A percentile compares a stretch with the other conserved stretches of the same genome.
Conservation (phyloP, 164 flowering plant genomes). For the Vitis riparia region DNA sequence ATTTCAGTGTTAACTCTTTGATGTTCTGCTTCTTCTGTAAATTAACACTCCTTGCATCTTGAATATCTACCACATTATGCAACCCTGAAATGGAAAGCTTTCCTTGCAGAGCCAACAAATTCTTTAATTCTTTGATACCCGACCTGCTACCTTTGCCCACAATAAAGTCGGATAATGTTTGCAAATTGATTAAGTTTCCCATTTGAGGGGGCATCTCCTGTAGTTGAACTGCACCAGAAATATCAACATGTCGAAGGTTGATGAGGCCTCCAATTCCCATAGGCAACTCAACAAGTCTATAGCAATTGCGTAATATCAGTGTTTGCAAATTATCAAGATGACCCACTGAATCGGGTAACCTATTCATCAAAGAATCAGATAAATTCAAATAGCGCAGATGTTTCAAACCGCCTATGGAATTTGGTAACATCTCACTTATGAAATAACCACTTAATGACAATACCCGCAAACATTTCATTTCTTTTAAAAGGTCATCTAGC, state of each 20-base stretch:
- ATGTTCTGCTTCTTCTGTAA: conserved; percentile 4
- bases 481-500: too few species aligned
- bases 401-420: conserved; percentile 6
- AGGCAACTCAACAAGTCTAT: conserved; percentile 1
- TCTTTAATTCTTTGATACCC: conserved; percentile 6
- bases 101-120: conserved; percentile 3
- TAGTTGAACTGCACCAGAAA: neutral
- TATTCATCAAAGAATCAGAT: neutral
- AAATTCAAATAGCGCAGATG: conserved; percentile 19
- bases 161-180: conserved; percentile 8
- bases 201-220: conserved; percentile 5
- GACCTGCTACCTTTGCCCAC: neutral
- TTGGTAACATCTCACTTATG: conserved; percentile 9
- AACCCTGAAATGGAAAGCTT: conserved; percentile 11
- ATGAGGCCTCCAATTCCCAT: neutral
- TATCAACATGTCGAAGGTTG: conserved; percentile 11
- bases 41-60: neutral
- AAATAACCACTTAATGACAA: conserved; percentile 9
- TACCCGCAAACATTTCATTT: conserved; percentile 10
- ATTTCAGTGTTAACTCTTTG: neutral
- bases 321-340: conserved; percentile 14
- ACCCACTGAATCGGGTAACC: conserved; percentile 12
- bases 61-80: conserved; percentile 1
- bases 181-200: conserved; percentile 12
- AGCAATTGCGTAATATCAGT: conserved; percentile 4